These are phyloP conservation scores for Emmonsiellopsis sp. DNA, from an alignment of 2,329 filamentous ascomycete species.

Conservation along the genomic window DNA sequence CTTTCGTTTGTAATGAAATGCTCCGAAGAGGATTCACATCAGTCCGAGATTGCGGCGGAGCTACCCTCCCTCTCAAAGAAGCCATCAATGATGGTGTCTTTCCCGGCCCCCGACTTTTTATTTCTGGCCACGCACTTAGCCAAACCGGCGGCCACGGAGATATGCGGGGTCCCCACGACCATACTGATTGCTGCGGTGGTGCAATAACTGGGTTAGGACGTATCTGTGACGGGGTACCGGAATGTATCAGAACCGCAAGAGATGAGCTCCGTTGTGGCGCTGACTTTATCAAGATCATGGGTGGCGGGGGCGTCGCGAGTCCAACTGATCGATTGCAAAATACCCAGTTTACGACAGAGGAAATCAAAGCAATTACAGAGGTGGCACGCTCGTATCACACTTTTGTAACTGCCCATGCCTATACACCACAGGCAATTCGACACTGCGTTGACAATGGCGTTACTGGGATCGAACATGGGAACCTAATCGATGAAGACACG, in stretches of 20 bases:
- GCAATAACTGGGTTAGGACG: constrained; percentile 33
- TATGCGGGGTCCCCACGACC: constrained; percentile 35
- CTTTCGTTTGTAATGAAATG: constrained; percentile 43
- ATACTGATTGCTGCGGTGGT: constrained; percentile 39
- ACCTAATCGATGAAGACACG: constrained; percentile 35
- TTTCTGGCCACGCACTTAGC: constrained; percentile 45
- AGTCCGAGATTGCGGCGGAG: constrained; percentile 51
- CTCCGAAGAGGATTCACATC: constrained; percentile 51
- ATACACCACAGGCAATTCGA: constrained; percentile 46
- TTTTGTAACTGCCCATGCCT: constrained; percentile 51
- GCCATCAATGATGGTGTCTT: constrained; percentile 49
- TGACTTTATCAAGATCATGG: constrained; percentile 57
- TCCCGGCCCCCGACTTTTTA: constrained; percentile 48
- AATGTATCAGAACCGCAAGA: constrained; percentile 44
- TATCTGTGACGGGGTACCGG: constrained; percentile 47
- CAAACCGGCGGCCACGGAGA: constrained; percentile 54
- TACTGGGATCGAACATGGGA: constrained; percentile 47
- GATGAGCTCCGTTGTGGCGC: constrained; percentile 49
- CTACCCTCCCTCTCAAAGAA: constrained; percentile 46
- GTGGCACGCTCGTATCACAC: constrained; percentile 42
- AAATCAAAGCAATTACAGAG: constrained; percentile 47
- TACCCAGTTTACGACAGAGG: constrained; percentile 49
- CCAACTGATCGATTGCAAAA: constrained; percentile 47
- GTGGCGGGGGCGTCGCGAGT: constrained; percentile 47
- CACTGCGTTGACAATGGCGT: constrained; percentile 49